Percentiles rank a stretch among this genome's conserved stretches.
Conservation (phyloP, 345 rosid genomes). For the Pugionium cornutum region DNA sequence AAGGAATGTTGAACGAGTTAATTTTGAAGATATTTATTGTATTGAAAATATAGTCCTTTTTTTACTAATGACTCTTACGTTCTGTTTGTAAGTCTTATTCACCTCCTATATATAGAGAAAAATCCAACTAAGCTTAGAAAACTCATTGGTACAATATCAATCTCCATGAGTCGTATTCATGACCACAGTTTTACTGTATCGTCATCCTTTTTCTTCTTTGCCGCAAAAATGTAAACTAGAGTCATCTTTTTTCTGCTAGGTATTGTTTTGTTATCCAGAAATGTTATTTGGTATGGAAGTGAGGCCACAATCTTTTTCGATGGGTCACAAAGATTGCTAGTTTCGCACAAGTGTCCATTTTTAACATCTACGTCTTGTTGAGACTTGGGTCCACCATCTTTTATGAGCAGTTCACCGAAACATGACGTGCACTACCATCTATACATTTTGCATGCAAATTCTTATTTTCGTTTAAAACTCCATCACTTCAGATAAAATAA, state of each 20-base stretch:
- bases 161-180: constrained; percentile 16
- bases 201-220: constrained; percentile 4
- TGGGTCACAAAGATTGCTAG: constrained; percentile 9
- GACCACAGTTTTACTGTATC: constrained; percentile 11
- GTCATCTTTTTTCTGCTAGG: constrained; percentile 23
- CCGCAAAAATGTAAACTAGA: constrained; percentile 16
- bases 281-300: constrained; percentile 12
- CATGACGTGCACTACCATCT: neutral
- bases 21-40: neutral
- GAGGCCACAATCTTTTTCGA: constrained; percentile 13
- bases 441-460: constrained; percentile 13
- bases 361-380: constrained; percentile 16
- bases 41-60: constrained; percentile 9
- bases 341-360: constrained; percentile 16
- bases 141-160: neutral
- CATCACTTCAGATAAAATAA: neutral
- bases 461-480: neutral
- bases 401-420: constrained; percentile 3
- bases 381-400: constrained; percentile 13
- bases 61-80: neutral
- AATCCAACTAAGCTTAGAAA: constrained; percentile 12
- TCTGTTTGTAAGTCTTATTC: constrained; percentile 5
- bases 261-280: constrained; percentile 15
- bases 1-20: neutral
- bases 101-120: constrained; percentile 2